Evolutionary conservation across 768 basidiomycete genomes (phyloP).

Genomic region (Steccherinum ochraceum): DNA sequence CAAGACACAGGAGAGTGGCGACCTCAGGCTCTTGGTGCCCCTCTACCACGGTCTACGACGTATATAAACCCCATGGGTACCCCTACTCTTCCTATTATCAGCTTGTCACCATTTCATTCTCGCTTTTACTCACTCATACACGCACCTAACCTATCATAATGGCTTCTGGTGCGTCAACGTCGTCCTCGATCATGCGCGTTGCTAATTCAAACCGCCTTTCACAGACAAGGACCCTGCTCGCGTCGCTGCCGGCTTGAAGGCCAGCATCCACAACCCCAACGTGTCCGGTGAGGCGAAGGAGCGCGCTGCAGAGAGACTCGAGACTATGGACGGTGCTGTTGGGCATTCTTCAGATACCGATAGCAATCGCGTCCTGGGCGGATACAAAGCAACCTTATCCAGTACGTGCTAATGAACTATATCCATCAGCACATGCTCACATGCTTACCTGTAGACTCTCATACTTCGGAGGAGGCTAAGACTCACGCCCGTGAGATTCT

Average conservation of each 20-base stretch:
- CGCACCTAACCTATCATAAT: background rate
- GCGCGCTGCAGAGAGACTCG: constrained; percentile 40
- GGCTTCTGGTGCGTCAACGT: background rate
- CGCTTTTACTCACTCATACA: background rate
- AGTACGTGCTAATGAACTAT: constrained; percentile 24
- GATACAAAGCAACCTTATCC: constrained; percentile 44
- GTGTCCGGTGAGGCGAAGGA: constrained; percentile 50
- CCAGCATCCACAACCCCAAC: constrained; percentile 51
- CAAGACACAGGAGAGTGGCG: background rate
- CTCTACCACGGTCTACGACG: too few species aligned
- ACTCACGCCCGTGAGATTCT: constrained; percentile 48
- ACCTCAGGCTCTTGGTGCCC: too few species aligned
- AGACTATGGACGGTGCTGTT: constrained; percentile 26
- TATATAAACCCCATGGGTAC: too few species aligned
- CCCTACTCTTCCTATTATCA: background rate
- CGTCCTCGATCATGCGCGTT: background rate
- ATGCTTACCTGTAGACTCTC: constrained; percentile 3
- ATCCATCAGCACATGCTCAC: background rate
- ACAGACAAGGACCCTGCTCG: constrained; percentile 34
- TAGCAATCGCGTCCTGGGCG: constrained; percentile 28
- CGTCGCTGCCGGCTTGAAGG: constrained; percentile 52
- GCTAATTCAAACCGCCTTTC: background rate
- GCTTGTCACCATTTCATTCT: background rate
- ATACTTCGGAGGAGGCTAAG: constrained; percentile 45
- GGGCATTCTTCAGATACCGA: constrained; percentile 10